A percentile compares a stretch with the other conserved stretches of the same genome.
Evolutionary conservation across 495 filamentous ascomycete genomes (phyloP).

Genomic region (Stereocaulon alpinum): DNA sequence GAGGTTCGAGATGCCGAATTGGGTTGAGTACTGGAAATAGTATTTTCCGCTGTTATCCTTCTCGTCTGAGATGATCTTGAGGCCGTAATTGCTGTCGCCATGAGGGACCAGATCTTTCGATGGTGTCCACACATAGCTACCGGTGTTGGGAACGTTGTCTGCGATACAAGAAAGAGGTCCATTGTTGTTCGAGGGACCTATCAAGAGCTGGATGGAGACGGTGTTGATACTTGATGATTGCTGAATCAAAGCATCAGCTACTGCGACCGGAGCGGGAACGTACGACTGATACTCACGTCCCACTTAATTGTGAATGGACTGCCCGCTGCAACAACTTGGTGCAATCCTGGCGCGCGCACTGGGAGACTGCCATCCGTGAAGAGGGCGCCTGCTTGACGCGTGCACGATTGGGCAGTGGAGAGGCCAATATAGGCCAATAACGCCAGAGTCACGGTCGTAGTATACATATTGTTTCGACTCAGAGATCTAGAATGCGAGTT

Average conservation of each 20-base stretch:
- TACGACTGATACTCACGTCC: neutral
- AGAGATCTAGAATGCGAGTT: neutral
- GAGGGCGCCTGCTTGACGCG: neutral
- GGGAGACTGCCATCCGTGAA: neutral
- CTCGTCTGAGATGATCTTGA: conserved; percentile 53
- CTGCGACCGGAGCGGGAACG: neutral
- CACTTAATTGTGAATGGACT: conserved; percentile 1
- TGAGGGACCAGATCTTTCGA: conserved; percentile 37
- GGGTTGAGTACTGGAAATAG: conserved; percentile 57
- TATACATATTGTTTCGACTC: neutral
- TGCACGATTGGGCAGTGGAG: neutral
- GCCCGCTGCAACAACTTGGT: conserved; percentile 1
- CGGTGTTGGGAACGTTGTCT: conserved; percentile 47
- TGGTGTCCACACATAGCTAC: conserved; percentile 49
- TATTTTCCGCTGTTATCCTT: conserved; percentile 42
- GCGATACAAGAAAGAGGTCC: conserved; percentile 43
- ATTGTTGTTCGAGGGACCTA: conserved; percentile 49
- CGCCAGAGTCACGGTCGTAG: neutral
- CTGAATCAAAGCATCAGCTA: neutral
- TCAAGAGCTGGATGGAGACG: conserved; percentile 53
- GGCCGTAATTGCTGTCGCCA: conserved; percentile 46
- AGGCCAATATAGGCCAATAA: neutral
- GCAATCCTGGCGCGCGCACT: neutral
- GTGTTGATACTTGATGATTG: conserved; percentile 13
- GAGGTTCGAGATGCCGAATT: conserved; percentile 55